Conservation (phyloP, 1,139 yeast genomes). For the Nakaseomyces nivariensis region DNA sequence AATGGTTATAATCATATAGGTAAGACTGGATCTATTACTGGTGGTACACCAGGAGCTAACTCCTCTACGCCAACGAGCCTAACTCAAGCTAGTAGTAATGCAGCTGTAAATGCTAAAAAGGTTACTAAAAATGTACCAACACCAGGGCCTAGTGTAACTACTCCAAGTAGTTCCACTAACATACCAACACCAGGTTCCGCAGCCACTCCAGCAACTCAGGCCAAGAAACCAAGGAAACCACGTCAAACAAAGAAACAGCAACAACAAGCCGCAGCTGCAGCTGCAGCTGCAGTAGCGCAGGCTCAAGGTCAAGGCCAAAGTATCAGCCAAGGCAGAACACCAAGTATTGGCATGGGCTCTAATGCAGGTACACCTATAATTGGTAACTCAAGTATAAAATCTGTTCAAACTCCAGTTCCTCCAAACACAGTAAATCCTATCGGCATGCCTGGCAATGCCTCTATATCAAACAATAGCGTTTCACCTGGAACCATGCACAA, state of each 20-base stretch:
- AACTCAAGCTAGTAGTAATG: conserved; percentile 7
- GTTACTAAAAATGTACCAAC: conserved; percentile 6
- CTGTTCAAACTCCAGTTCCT: background rate
- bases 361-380: background rate
- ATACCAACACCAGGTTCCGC: background rate
- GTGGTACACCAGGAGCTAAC: conserved; percentile 18
- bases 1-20: conserved; percentile 8
- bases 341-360: background rate
- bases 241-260: conserved; percentile 20
- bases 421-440: background rate
- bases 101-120: background rate
- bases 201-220: conserved; percentile 4
- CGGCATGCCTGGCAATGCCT: background rate
- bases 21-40: conserved; percentile 8
- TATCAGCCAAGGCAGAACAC: conserved; percentile 2
- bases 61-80: conserved; percentile 11
- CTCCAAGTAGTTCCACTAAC: background rate
- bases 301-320: conserved; percentile 4
- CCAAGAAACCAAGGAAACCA: conserved; percentile 25
- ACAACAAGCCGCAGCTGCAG: conserved; percentile 15
- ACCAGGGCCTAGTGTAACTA: conserved; percentile 7
- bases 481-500: background rate
- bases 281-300: conserved; percentile 7
- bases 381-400: background rate
- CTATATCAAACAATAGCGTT: background rate